These are phyloP conservation scores for Monosporozyma unispora DNA, from an alignment of 805 yeast species.

Conservation along the genomic window DNA sequence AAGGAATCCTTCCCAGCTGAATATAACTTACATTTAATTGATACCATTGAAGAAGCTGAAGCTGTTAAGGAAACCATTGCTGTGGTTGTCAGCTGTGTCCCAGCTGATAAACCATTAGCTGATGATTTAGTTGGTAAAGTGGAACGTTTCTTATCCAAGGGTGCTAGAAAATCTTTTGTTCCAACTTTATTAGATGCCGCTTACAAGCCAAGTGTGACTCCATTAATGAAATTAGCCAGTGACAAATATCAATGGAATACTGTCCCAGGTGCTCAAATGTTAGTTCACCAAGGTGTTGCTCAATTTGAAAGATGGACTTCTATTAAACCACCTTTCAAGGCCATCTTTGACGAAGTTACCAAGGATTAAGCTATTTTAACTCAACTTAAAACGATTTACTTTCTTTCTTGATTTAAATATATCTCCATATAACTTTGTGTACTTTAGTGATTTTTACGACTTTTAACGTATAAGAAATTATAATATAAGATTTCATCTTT, in stretches of 20 bases:
- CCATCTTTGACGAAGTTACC: conserved; percentile 53
- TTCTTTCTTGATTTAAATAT: too few species aligned
- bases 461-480: background rate
- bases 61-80: conserved; percentile 37
- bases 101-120: conserved; percentile 70
- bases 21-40: conserved; percentile 51
- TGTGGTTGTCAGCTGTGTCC: conserved; percentile 70
- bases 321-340: conserved; percentile 50
- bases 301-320: conserved; percentile 80
- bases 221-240: conserved; percentile 70
- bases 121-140: conserved; percentile 38
- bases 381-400: too few species aligned
- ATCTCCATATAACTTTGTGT: background rate
- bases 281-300: conserved; percentile 85
- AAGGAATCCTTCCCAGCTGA: conserved; percentile 50
- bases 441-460: background rate
- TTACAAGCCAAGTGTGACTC: conserved; percentile 82
- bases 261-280: conserved; percentile 86
- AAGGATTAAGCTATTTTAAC: conserved; percentile 8
- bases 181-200: conserved; percentile 83
- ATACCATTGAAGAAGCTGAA: conserved; percentile 38
- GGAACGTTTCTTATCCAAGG: conserved; percentile 38
- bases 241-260: conserved; percentile 62
- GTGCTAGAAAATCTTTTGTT: conserved; percentile 32
- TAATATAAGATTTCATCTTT: background rate